These are phyloP conservation scores for Aspergillus cejpii DNA, from an alignment of 2,329 filamentous ascomycete species.

Conservation along the genomic window DNA sequence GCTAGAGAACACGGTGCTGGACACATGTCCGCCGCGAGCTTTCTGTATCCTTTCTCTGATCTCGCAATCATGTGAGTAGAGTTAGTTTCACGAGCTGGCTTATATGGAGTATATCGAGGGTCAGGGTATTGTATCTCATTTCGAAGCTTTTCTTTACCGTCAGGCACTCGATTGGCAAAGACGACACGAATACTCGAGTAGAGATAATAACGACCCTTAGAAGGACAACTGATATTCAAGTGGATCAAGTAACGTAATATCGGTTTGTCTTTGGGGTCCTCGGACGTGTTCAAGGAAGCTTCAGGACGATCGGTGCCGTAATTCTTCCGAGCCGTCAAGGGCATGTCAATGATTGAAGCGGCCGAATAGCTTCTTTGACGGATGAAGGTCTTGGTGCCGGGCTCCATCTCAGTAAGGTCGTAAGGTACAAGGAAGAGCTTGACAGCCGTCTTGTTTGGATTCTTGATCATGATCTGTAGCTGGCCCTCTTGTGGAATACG, in stretches of 20 bases:
- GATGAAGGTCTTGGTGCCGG: conserved; percentile 91
- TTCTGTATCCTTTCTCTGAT: conserved; percentile 53
- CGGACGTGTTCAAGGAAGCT: conserved; percentile 45
- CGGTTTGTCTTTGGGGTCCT: conserved; percentile 48
- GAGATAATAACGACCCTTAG: conserved; percentile 75
- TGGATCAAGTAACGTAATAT: conserved; percentile 86
- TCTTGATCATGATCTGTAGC: conserved; percentile 94
- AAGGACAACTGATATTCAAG: conserved; percentile 82
- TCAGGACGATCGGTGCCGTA: conserved; percentile 49
- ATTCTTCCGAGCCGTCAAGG: conserved; percentile 39
- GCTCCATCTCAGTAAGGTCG: conserved; percentile 84
- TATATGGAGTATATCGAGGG: conserved; percentile 79
- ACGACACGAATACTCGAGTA: conserved; percentile 91
- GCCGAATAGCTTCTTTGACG: conserved; percentile 88
- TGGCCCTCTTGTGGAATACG: conserved; percentile 91
- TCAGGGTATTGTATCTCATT: conserved; percentile 89
- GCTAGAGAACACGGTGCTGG: conserved; percentile 6
- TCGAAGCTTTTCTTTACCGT: conserved; percentile 83
- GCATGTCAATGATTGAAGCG: conserved; percentile 73
- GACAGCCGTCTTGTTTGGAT: conserved; percentile 95
- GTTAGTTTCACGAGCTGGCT: conserved; percentile 49
- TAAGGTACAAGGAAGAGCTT: conserved; percentile 94
- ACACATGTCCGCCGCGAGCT: conserved; percentile 50
- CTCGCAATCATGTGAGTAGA: conserved; percentile 42
- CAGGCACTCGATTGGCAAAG: conserved; percentile 91